These are phyloP conservation scores for Arthrobotrys musiformis DNA, from an alignment of 2,329 filamentous ascomycete species.

Conservation along the genomic window DNA sequence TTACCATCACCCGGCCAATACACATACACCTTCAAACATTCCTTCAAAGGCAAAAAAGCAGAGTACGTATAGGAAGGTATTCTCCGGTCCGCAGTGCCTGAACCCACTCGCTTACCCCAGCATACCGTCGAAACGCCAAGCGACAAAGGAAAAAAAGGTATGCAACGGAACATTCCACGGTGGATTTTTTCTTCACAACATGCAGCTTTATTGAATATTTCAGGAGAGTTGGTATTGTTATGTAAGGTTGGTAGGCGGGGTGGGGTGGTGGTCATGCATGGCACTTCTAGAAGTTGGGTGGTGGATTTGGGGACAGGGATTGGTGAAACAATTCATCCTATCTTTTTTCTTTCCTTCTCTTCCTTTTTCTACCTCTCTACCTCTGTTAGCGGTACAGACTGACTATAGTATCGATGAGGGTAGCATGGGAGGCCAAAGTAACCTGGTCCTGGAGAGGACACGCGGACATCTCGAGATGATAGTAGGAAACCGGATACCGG, in stretches of 20 bases:
- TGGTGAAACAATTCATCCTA: conserved; percentile 25
- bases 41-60: not conserved
- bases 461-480: conserved; percentile 1
- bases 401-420: not conserved
- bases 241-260: not conserved
- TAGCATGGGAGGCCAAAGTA: not conserved
- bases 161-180: conserved; percentile 1
- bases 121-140: conserved; percentile 16
- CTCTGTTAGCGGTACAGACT: not conserved
- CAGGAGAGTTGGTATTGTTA: not conserved
- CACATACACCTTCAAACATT: not conserved
- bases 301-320: not conserved
- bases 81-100: conserved; percentile 31
- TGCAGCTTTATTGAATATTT: not conserved
- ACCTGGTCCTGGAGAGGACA: conserved; percentile 19
- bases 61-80: too few species aligned
- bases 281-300: conserved; percentile 26
- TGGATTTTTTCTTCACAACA: not conserved
- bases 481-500: not conserved
- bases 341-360: not conserved
- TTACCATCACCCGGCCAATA: too few species aligned
- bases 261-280: conserved; percentile 1
- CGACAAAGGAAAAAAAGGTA: not conserved
- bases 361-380: too few species aligned
- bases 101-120: conserved; percentile 29